Base-by-base conservation (phyloP, 2,329 filamentous ascomycete genomes). In the Polychaeton citri region DNA sequence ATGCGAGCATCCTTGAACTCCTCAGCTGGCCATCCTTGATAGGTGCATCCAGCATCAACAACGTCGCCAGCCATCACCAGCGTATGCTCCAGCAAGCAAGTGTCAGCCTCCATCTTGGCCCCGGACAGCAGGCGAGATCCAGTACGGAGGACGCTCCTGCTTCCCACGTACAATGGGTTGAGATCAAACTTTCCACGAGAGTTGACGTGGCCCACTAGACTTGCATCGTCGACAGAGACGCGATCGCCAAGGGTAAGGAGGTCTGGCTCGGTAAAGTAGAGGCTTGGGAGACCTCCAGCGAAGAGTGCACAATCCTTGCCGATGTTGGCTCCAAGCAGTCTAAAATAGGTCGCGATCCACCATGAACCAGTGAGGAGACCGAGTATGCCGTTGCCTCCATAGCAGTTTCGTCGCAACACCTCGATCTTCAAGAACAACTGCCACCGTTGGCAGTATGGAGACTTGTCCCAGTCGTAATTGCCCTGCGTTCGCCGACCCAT, bases 181-280 rank as follows among this genome's bases (percentile, higher is more conserved):
- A 75, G 52, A 43, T 71, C 64, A 44, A 74, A 74, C 36, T 68
- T 69, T 33, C 71, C 71, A 2, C 70, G 55, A 0, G 67, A 71
- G 49, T 75, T 74, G 48, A 74, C 65, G 46, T 74, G 71, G 5
- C 59, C 66, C 5, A 74, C 69, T 5, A 74, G 53, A 45, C 66
- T 71, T 1, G 69, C 68, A 44, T 74, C 69, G 37, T 74, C 71
- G 1, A 74, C 63, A 1, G 57, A 55, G 1, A 73, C 70, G 2
- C 71, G 53, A 43, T 72, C 63, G 2, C 71, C 71, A 2, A 74
- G 52, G 0, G 58, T 66, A 10, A 75, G 55, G 5, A 74, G 58
- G 38, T 74, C 71, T 1, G 71, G 71, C 53, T 74, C 71, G 0
- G 71, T 75, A 44, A 74, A 71, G 49, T 69, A 62, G 12, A 74